phyloP scores from a whole-genome alignment of 2,329 filamentous ascomycete genomes.

The Talaromyces sp. region DNA sequence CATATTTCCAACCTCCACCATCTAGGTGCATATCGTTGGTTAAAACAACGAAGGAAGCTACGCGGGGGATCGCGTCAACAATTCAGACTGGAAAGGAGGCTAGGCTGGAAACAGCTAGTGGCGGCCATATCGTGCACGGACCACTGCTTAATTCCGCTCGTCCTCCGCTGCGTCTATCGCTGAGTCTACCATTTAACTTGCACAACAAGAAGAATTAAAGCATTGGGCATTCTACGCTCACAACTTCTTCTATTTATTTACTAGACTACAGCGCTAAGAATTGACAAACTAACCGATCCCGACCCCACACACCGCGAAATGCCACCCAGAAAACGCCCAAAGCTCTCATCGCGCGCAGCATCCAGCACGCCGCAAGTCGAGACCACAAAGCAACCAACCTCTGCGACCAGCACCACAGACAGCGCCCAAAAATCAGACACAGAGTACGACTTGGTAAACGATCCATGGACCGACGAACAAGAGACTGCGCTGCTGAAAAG shows the following conservation, averaged over 20 bases:
- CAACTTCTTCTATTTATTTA: no score
- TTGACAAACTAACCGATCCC: no score
- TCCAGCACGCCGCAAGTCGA: constrained; percentile 33
- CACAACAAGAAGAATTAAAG: no score
- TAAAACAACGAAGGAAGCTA: background rate
- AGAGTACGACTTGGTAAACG: constrained; percentile 56
- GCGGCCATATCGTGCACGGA: constrained; percentile 24
- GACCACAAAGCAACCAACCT: constrained; percentile 29
- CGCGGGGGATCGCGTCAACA: constrained; percentile 14
- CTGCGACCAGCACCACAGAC: constrained; percentile 33
- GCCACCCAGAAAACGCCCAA: constrained; percentile 63
- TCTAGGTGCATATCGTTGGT: background rate
- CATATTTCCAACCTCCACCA: constrained; percentile 18
- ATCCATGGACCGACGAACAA: constrained; percentile 94
- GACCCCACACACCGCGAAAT: constrained; percentile 25
- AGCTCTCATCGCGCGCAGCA: constrained; percentile 41
- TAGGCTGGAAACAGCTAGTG: constrained; percentile 24
- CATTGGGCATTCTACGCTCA: no score
- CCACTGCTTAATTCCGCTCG: constrained; percentile 32
- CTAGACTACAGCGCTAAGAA: no score
- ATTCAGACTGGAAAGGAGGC: constrained; percentile 3
- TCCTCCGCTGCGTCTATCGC: background rate
- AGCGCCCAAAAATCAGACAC: constrained; percentile 35
- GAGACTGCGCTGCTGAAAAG: constrained; percentile 89
- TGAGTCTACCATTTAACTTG: background rate